phyloP scores from a whole-genome alignment of 2,329 filamentous ascomycete species.

The Diaporthe amygdali region DNA sequence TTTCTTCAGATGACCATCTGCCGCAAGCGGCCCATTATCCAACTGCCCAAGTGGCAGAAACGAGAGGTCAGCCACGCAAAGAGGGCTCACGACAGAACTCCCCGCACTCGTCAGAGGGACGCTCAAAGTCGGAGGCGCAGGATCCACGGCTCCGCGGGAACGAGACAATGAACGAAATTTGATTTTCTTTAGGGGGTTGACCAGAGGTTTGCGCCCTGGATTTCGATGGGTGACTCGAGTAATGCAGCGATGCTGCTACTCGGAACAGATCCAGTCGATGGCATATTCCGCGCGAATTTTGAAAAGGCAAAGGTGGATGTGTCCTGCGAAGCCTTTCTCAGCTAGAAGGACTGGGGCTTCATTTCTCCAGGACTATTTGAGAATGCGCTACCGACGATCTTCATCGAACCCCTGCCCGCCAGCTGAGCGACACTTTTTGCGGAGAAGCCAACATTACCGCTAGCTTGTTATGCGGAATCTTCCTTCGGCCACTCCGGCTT shows the following conservation, averaged over 20 bases:
- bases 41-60: constrained; percentile 30
- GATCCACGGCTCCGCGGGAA: constrained; percentile 38
- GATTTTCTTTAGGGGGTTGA: constrained; percentile 29
- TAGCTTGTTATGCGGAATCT: background rate
- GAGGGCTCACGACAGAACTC: constrained; percentile 39
- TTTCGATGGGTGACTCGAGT: background rate
- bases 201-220: background rate
- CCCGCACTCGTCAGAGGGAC: constrained; percentile 40
- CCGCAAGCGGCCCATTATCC: constrained; percentile 31
- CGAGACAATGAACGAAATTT: constrained; percentile 36
- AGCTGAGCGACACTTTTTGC: constrained; percentile 5
- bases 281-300: constrained; percentile 1
- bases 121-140: constrained; percentile 37
- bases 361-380: constrained; percentile 16
- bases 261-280: background rate
- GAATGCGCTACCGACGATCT: constrained; percentile 8
- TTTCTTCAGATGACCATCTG: constrained; percentile 47
- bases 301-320: background rate
- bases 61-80: constrained; percentile 31
- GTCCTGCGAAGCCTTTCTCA: background rate
- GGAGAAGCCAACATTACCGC: constrained; percentile 13
- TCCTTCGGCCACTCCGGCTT: background rate
- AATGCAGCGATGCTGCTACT: background rate
- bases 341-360: constrained; percentile 6
- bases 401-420: constrained; percentile 16